These are phyloP conservation scores for Aspergillus pseudoterreus DNA, from an alignment of 2,329 filamentous ascomycete genomes.

Conservation along the genomic window DNA sequence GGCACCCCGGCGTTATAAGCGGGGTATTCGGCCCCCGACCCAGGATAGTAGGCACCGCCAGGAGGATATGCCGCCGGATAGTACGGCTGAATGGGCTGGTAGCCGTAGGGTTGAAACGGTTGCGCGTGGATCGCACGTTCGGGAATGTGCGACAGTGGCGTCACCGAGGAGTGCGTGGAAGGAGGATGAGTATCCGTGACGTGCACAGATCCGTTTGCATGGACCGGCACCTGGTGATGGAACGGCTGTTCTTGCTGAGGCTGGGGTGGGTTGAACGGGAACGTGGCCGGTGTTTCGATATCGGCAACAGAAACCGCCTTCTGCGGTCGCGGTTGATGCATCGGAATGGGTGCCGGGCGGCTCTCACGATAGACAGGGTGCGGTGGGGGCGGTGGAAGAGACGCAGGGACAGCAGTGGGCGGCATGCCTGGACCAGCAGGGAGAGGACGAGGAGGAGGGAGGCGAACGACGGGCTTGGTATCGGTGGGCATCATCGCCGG, in stretches of 20 bases:
- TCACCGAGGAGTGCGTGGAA: conserved; percentile 59
- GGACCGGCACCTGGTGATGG: conserved; percentile 86
- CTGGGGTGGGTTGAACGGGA: conserved; percentile 57
- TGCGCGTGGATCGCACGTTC: conserved; percentile 88
- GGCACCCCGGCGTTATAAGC: conserved; percentile 49
- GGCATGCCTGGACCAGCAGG: conserved; percentile 13
- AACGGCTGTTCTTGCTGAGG: conserved; percentile 78
- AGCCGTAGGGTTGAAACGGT: conserved; percentile 77
- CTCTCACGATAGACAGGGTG: conserved; percentile 58
- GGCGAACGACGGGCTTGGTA: conserved; percentile 71
- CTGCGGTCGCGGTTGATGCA: conserved; percentile 93
- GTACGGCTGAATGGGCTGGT: conserved; percentile 54
- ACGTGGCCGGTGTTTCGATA: conserved; percentile 75
- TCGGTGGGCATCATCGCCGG: conserved; percentile 59
- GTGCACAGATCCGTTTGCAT: conserved; percentile 59
- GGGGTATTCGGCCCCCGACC: conserved; percentile 36
- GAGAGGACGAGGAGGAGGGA: conserved; percentile 60
- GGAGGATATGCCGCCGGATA: conserved; percentile 57
- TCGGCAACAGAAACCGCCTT: conserved; percentile 90
- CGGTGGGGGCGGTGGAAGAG: conserved; percentile 51
- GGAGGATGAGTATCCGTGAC: conserved; percentile 56
- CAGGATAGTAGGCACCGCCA: conserved; percentile 67
- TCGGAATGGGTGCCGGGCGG: conserved; percentile 61
- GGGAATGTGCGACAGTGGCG: conserved; percentile 85
- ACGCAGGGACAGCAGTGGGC: conserved; percentile 9